Evolutionary conservation across 1,284 basidiomycete species (phyloP).

Genomic region (Microbotryum violaceum): DNA sequence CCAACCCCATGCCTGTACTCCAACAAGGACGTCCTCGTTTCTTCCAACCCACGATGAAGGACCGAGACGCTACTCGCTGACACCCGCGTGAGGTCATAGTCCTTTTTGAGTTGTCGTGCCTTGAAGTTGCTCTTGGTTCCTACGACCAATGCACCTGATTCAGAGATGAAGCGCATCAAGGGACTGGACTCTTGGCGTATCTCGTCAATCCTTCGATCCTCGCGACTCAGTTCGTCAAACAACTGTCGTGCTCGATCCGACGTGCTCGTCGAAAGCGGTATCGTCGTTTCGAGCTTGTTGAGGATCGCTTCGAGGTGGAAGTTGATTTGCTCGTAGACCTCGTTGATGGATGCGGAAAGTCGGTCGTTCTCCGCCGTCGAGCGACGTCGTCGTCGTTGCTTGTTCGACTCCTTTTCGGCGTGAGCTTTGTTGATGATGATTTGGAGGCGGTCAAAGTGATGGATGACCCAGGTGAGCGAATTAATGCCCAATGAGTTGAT

Average conservation of each 20-base stretch:
- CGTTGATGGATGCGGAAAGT: no score
- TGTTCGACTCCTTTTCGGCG: neutral
- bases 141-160: neutral
- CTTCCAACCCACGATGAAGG: conserved; percentile 16
- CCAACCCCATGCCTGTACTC: no score
- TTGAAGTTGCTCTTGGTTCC: conserved; percentile 3
- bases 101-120: conserved; percentile 17
- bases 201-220: neutral
- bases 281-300: neutral
- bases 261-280: neutral
- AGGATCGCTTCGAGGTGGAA: no score
- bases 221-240: neutral
- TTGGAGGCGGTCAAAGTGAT: neutral
- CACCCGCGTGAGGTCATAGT: conserved; percentile 22
- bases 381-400: neutral
- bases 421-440: neutral
- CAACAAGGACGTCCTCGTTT: conserved; percentile 7
- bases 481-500: conserved; percentile 22
- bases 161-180: neutral
- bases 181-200: neutral
- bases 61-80: conserved; percentile 16
- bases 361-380: neutral
- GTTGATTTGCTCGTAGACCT: no score
- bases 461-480: conserved; percentile 21
- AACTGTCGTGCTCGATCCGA: neutral